Evolutionary conservation across 2,329 filamentous ascomycete species (phyloP).

Genomic region (Phoma sp.): DNA sequence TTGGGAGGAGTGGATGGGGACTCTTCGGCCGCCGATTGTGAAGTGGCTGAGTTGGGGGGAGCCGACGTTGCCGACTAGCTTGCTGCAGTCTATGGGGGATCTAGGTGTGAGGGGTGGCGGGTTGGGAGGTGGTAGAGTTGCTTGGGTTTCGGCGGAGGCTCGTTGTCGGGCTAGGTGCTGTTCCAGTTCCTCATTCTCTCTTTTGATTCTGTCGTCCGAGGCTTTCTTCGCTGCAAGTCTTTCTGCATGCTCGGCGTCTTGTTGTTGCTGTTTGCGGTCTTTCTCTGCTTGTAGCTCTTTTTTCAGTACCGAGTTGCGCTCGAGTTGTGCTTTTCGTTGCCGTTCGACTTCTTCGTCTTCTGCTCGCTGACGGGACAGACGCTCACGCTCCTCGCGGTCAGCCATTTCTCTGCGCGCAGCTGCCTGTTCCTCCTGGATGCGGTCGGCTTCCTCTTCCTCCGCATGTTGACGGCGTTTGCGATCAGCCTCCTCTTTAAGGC

Average conservation of each 20-base stretch:
- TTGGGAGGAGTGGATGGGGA: slow-evolving; percentile 33
- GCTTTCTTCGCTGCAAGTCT: background rate
- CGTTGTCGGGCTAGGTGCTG: background rate
- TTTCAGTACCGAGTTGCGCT: background rate
- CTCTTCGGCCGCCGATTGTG: slow-evolving; percentile 28
- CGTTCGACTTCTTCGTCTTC: background rate
- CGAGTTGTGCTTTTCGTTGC: background rate
- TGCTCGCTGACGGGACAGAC: background rate
- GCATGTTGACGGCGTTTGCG: background rate
- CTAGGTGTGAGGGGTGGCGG: background rate
- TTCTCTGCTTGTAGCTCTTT: background rate
- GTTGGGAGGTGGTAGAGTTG: background rate
- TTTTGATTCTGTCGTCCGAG: background rate
- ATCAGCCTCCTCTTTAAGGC: background rate
- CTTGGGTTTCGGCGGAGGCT: background rate
- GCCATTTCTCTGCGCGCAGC: slow-evolving; percentile 1
- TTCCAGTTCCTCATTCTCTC: background rate
- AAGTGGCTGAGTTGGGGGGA: slow-evolving; percentile 28
- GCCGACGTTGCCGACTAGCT: slow-evolving; percentile 11
- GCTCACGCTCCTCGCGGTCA: background rate
- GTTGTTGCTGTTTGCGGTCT: background rate
- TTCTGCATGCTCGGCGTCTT: background rate
- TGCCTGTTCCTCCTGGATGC: slow-evolving; percentile 4
- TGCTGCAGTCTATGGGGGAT: slow-evolving; percentile 23
- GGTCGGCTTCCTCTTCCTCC: slow-evolving; percentile 6